phyloP scores from a whole-genome alignment of 2,329 filamentous ascomycete species.

The Calonectria pauciramosa region DNA sequence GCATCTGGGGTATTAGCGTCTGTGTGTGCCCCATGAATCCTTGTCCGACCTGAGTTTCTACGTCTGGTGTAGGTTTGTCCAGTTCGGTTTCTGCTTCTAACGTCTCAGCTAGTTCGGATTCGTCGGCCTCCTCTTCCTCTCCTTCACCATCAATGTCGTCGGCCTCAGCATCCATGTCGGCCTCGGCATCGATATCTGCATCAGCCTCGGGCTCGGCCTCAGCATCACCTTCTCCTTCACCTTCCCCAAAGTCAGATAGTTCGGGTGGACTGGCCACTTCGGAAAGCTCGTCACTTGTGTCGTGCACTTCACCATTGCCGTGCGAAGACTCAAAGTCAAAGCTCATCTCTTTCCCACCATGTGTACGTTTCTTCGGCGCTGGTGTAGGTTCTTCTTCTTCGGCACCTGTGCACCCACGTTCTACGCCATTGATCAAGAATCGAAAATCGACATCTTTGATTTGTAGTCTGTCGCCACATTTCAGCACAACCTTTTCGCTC shows the following conservation, averaged over 20 bases:
- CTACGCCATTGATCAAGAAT: slow-evolving; percentile 78
- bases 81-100: slow-evolving; percentile 40
- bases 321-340: slow-evolving; percentile 78
- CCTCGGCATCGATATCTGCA: slow-evolving; percentile 36
- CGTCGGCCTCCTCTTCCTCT: slow-evolving; percentile 46
- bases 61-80: slow-evolving; percentile 43
- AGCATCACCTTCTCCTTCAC: slow-evolving; percentile 56
- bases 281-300: slow-evolving; percentile 68
- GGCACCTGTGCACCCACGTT: slow-evolving; percentile 69
- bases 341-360: slow-evolving; percentile 78
- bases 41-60: slow-evolving; percentile 45
- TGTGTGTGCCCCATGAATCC: slow-evolving; percentile 51
- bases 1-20: slow-evolving; percentile 58
- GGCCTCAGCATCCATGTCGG: slow-evolving; percentile 35
- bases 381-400: slow-evolving; percentile 64
- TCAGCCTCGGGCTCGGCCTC: slow-evolving; percentile 43
- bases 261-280: slow-evolving; percentile 58
- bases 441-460: slow-evolving; percentile 78
- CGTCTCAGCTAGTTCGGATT: slow-evolving; percentile 46
- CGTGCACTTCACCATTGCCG: slow-evolving; percentile 68
- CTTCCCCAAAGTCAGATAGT: slow-evolving; percentile 55
- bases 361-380: slow-evolving; percentile 60
- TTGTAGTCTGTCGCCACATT: slow-evolving; percentile 76
- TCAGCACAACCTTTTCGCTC: slow-evolving; percentile 68
- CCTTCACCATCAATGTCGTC: slow-evolving; percentile 29